These are phyloP conservation scores for Xanthoconium separans DNA, from an alignment of 1,284 basidiomycete genomes.

Conservation along the genomic window DNA sequence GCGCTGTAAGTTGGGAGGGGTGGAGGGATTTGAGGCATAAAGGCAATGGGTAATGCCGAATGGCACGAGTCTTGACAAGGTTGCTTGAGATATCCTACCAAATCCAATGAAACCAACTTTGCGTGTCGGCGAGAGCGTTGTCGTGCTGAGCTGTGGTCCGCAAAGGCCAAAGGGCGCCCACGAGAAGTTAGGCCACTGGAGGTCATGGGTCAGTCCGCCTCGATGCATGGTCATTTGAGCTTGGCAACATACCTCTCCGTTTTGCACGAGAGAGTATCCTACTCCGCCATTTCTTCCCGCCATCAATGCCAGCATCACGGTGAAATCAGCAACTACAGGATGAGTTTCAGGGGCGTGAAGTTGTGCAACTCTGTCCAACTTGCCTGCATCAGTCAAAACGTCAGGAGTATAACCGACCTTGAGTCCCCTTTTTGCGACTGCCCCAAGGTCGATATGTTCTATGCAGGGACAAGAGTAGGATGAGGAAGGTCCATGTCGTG, in stretches of 20 bases:
- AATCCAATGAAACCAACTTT: slow-evolving; percentile 93
- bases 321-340: slow-evolving; percentile 76
- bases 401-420: slow-evolving; percentile 90
- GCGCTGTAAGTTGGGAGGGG: slow-evolving; percentile 42
- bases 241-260: slow-evolving; percentile 54
- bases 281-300: slow-evolving; percentile 76
- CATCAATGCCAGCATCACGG: slow-evolving; percentile 90
- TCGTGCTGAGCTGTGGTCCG: slow-evolving; percentile 73
- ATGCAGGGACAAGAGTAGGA: not conserved
- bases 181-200: slow-evolving; percentile 56
- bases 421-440: slow-evolving; percentile 65
- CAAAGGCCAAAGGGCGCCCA: slow-evolving; percentile 85
- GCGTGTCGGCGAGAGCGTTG: slow-evolving; percentile 49
- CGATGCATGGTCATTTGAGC: not conserved
- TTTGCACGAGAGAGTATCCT: slow-evolving; percentile 63
- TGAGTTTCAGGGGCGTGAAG: not conserved
- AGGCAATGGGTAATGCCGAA: slow-evolving; percentile 74
- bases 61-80: slow-evolving; percentile 71
- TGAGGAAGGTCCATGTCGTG: not conserved
- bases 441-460: slow-evolving; percentile 82
- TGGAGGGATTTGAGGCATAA: slow-evolving; percentile 59
- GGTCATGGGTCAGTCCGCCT: not conserved
- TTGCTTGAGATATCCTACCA: slow-evolving; percentile 86
- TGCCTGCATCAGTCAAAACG: slow-evolving; percentile 85
- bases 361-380: slow-evolving; percentile 6